Evolutionary conservation across 2,329 filamentous ascomycete species (phyloP).

Genomic region (Pseudocercospora ulei): DNA sequence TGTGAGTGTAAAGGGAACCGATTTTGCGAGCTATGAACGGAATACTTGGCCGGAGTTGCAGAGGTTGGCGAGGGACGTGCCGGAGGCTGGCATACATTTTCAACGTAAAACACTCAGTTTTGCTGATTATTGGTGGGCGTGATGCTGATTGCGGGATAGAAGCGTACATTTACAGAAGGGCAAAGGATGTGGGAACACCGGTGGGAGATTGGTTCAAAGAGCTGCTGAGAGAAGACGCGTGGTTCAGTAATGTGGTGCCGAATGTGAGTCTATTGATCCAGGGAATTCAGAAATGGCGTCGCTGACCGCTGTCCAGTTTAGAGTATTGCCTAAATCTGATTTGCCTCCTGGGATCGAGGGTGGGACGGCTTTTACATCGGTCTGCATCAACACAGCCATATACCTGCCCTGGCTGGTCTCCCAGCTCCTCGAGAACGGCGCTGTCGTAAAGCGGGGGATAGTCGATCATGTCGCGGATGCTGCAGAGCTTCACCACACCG

Average conservation of each 20-base stretch:
- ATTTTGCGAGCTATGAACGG: slow-evolving; percentile 33
- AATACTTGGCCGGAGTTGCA: slow-evolving; percentile 41
- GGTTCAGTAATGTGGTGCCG: slow-evolving; percentile 62
- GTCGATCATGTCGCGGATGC: slow-evolving; percentile 64
- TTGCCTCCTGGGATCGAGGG: slow-evolving; percentile 58
- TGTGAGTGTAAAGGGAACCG: slow-evolving; percentile 1
- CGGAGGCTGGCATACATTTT: slow-evolving; percentile 72
- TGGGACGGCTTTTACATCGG: slow-evolving; percentile 66
- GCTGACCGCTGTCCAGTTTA: slow-evolving; percentile 28
- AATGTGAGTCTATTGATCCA: slow-evolving; percentile 45
- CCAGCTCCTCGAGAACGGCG: slow-evolving; percentile 65
- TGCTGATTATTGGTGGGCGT: no score
- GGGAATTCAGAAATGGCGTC: not conserved
- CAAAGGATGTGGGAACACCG: slow-evolving; percentile 50
- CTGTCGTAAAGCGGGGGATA: slow-evolving; percentile 43
- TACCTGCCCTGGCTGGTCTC: slow-evolving; percentile 80
- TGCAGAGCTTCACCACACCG: slow-evolving; percentile 48
- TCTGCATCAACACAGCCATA: slow-evolving; percentile 83
- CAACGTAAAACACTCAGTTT: no score
- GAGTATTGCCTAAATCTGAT: slow-evolving; percentile 28
- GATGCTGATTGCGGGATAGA: slow-evolving; percentile 35
- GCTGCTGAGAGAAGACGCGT: slow-evolving; percentile 55
- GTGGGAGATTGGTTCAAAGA: slow-evolving; percentile 55
- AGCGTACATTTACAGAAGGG: slow-evolving; percentile 48
- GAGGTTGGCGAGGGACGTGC: slow-evolving; percentile 48